Conservation (phyloP, 1,284 basidiomycete species). For the Sporisorium sorghi region DNA sequence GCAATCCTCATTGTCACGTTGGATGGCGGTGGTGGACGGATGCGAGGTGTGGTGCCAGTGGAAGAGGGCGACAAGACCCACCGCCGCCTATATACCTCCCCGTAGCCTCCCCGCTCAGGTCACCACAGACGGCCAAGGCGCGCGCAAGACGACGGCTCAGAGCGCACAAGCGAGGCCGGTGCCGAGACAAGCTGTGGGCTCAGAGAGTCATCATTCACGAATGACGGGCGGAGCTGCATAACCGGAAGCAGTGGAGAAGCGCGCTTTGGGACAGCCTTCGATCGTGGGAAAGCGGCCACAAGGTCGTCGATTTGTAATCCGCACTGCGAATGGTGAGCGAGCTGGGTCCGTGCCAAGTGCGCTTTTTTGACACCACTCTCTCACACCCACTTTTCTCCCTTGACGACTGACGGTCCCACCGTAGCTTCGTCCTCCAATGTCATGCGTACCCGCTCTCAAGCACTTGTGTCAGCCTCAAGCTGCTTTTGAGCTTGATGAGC, state of each 20-base stretch:
- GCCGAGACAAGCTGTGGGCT: constrained; percentile 12
- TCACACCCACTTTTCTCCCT: neutral
- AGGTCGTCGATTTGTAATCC: constrained; percentile 38
- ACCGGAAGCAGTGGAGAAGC: constrained; percentile 3
- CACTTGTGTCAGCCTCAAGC: too few relatives aligned
- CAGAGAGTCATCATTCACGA: too few relatives aligned
- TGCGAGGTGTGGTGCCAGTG: neutral
- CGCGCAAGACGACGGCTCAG: constrained; percentile 9
- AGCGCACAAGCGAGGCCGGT: constrained; percentile 1
- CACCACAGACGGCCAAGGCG: neutral
- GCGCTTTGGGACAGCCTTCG: constrained; percentile 10
- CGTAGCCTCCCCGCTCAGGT: neutral
- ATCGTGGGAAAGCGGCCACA: constrained; percentile 21
- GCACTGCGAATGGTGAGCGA: constrained; percentile 4
- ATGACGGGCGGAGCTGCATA: too few relatives aligned
- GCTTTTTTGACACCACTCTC: too few relatives aligned
- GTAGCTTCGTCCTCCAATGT: too few relatives aligned
- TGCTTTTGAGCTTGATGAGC: too few relatives aligned
- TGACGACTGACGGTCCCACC: neutral
- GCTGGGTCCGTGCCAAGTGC: constrained; percentile 3
- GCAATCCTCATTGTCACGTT: constrained; percentile 26
- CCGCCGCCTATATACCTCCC: constrained; percentile 9
- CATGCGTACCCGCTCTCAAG: too few relatives aligned
- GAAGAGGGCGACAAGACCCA: neutral
- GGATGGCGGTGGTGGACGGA: neutral